Conservation (phyloP, 2,329 filamentous ascomycete genomes). For the Coniochaeta sp. region DNA sequence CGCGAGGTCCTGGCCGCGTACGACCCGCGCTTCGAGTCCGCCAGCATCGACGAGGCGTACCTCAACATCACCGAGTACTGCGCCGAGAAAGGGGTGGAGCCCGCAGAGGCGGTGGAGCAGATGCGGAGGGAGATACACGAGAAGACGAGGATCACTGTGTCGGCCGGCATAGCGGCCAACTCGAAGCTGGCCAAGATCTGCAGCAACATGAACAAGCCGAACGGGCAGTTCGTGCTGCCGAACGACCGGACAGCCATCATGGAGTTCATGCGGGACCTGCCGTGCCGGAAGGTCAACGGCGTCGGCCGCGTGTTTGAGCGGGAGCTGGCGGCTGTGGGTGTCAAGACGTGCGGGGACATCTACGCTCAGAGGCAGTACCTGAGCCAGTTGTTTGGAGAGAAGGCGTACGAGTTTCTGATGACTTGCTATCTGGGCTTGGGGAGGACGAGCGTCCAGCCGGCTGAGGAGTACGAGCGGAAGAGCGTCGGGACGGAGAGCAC, state of each 20-base stretch:
- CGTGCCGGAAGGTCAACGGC: constrained; percentile 87
- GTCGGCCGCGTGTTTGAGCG: constrained; percentile 91
- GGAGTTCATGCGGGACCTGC: constrained; percentile 75
- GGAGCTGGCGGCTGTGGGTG: constrained; percentile 78
- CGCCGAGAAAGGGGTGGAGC: constrained; percentile 54
- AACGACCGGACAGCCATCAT: constrained; percentile 70
- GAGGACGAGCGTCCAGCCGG: constrained; percentile 75
- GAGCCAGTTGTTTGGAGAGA: constrained; percentile 78
- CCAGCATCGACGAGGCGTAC: constrained; percentile 94
- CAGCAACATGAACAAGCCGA: constrained; percentile 93
- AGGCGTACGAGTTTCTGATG: constrained; percentile 81
- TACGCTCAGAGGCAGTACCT: constrained; percentile 69
- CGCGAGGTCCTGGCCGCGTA: constrained; percentile 78
- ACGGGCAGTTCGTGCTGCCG: constrained; percentile 76
- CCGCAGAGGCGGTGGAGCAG: constrained; percentile 68
- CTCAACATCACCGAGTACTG: constrained; percentile 92
- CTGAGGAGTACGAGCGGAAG: constrained; percentile 85
- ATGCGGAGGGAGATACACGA: constrained; percentile 71
- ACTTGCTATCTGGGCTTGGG: constrained; percentile 81
- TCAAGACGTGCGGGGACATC: constrained; percentile 85
- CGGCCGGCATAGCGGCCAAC: constrained; percentile 90
- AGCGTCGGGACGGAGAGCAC: constrained; percentile 92
- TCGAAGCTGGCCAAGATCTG: constrained; percentile 91
- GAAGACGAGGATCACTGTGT: constrained; percentile 77
- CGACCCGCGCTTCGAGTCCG: constrained; percentile 84